phyloP scores from a whole-genome alignment of 768 basidiomycete species.

The Pseudohyphozyma bogoriensis region DNA sequence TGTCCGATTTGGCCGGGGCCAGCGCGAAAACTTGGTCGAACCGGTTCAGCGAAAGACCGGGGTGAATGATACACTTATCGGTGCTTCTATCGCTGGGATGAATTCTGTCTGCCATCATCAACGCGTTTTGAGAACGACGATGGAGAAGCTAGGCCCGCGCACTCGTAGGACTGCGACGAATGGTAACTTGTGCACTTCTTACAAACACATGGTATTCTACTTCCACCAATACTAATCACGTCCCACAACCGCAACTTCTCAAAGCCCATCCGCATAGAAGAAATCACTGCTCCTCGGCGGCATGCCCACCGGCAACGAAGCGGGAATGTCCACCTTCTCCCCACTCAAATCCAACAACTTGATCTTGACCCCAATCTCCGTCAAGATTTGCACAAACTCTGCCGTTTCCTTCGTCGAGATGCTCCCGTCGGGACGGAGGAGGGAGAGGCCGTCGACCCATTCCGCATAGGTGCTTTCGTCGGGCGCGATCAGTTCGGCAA shows the following conservation, averaged over 20 bases:
- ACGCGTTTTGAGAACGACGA: too few species aligned
- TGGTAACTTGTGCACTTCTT: too few species aligned
- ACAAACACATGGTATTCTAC: too few species aligned
- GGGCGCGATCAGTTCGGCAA: constrained; percentile 69
- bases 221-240: neutral
- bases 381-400: constrained; percentile 70
- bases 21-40: too few species aligned
- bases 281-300: neutral
- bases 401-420: constrained; percentile 76
- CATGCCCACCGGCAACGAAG: neutral
- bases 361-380: constrained; percentile 84
- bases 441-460: constrained; percentile 87
- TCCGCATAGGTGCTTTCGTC: constrained; percentile 75
- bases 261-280: neutral
- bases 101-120: too few species aligned
- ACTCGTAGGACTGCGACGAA: too few species aligned
- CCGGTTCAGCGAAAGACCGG: too few species aligned
- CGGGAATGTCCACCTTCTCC: constrained; percentile 80
- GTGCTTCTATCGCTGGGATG: too few species aligned
- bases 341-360: constrained; percentile 81
- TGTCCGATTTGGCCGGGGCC: too few species aligned
- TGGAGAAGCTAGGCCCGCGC: too few species aligned
- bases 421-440: constrained; percentile 70
- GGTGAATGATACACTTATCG: too few species aligned
- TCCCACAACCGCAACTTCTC: neutral